phyloP scores from a whole-genome alignment of 768 basidiomycete species.

The Lactifluus subvellereus region DNA sequence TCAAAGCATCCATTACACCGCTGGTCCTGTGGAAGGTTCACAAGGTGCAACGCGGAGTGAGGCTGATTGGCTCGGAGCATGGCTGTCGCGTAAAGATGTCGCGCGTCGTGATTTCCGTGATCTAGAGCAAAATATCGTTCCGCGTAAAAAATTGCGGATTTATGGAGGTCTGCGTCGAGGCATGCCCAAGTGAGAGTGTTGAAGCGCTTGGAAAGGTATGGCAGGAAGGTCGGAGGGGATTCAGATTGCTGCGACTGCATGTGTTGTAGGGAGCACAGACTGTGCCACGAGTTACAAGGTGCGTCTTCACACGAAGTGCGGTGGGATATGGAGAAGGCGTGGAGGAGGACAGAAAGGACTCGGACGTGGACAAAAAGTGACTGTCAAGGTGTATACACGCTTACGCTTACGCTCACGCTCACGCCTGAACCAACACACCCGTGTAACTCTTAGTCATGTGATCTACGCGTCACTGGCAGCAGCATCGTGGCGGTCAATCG shows the following conservation, averaged over 20 bases:
- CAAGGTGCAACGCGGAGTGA: constrained; percentile 67
- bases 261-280: constrained; percentile 10
- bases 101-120: constrained; percentile 66
- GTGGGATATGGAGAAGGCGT: not conserved
- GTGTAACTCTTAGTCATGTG: constrained; percentile 8
- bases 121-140: constrained; percentile 77
- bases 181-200: constrained; percentile 74
- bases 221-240: constrained; percentile 43
- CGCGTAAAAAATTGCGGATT: constrained; percentile 83
- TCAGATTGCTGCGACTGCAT: constrained; percentile 41
- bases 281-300: constrained; percentile 32
- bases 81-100: constrained; percentile 78
- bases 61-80: constrained; percentile 66
- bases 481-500: too few species aligned
- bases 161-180: constrained; percentile 72
- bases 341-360: not conserved
- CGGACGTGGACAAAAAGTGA: not conserved
- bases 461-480: constrained; percentile 13
- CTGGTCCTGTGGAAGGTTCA: constrained; percentile 54
- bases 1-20: constrained; percentile 72
- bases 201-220: constrained; percentile 62
- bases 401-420: too few species aligned
- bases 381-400: too few species aligned
- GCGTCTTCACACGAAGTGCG: not conserved
- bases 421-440: not conserved